These are phyloP conservation scores for Lecanicillium sp. DNA, from an alignment of 2,329 filamentous ascomycete species.

Conservation along the genomic window DNA sequence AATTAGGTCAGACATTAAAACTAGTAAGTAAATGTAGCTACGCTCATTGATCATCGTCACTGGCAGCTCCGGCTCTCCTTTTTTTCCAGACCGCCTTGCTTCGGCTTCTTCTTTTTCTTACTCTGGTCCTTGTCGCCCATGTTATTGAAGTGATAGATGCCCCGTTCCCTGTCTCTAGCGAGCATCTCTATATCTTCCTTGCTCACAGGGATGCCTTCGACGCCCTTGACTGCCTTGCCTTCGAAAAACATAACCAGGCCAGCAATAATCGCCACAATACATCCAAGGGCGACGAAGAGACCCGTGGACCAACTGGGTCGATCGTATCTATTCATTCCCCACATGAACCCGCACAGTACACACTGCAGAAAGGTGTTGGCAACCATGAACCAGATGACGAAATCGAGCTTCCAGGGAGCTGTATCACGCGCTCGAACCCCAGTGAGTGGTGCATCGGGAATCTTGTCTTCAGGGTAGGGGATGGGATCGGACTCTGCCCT, in stretches of 20 bases:
- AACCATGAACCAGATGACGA: slow-evolving; percentile 72
- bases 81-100: too few species aligned
- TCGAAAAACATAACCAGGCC: slow-evolving; percentile 67
- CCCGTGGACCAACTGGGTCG: slow-evolving; percentile 78
- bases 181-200: slow-evolving; percentile 48
- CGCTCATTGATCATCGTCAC: too few species aligned
- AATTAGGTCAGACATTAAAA: too few species aligned
- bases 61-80: too few species aligned
- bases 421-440: slow-evolving; percentile 64
- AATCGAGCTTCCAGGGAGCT: slow-evolving; percentile 68
- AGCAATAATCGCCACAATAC: slow-evolving; percentile 59
- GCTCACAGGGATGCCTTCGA: slow-evolving; percentile 64
- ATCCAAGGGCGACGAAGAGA: slow-evolving; percentile 69
- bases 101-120: slow-evolving; percentile 15
- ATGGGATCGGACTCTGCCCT: slow-evolving; percentile 37
- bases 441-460: slow-evolving; percentile 63
- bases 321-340: slow-evolving; percentile 65
- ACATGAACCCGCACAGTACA: slow-evolving; percentile 74
- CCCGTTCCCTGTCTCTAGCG: slow-evolving; percentile 45
- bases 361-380: slow-evolving; percentile 74
- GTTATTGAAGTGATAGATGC: slow-evolving; percentile 49
- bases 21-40: too few species aligned
- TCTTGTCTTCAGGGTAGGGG: slow-evolving; percentile 58
- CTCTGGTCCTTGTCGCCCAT: slow-evolving; percentile 30
- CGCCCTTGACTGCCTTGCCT: slow-evolving; percentile 62